Evolutionary conservation across 371 early-diverging fungal species (phyloP).

Genomic region (Scutellospora calospora): DNA sequence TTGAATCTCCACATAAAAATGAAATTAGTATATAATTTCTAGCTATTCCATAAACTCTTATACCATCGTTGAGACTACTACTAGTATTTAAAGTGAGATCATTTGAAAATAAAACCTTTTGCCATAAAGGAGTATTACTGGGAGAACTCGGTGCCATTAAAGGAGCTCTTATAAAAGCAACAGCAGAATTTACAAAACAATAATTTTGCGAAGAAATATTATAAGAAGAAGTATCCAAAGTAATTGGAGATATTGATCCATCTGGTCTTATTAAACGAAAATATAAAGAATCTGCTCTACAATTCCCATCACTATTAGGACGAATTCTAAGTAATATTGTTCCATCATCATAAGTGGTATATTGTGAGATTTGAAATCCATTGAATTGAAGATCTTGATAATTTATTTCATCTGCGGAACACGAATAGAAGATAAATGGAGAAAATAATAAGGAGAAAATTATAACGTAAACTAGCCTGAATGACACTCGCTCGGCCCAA

Average conservation of each 20-base stretch:
- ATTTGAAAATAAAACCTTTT: too few species aligned
- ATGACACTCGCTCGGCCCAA: too few species aligned
- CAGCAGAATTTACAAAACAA: background rate
- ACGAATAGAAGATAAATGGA: too few species aligned
- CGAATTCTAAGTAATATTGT: slow-evolving; percentile 7
- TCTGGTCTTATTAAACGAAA: background rate
- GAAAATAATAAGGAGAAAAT: too few species aligned
- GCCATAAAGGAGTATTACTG: too few species aligned
- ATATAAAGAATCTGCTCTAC: background rate
- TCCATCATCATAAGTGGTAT: background rate
- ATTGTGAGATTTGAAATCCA: slow-evolving; percentile 5
- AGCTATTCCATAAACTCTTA: slow-evolving; percentile 1
- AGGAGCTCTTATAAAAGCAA: background rate
- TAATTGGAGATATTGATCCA: background rate
- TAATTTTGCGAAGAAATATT: background rate
- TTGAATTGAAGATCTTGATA: background rate
- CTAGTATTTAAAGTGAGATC: too few species aligned
- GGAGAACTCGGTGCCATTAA: background rate
- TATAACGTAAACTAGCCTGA: too few species aligned
- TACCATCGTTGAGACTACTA: background rate
- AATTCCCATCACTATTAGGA: background rate
- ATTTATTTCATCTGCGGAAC: too few species aligned
- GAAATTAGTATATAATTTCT: slow-evolving; percentile 19
- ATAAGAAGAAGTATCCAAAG: background rate
- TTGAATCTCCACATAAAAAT: background rate